Percentiles rank a stretch among this genome's conserved stretches.
Conservation (phyloP, 78 protist species). For the Cavenderia fasciculata region DNA sequence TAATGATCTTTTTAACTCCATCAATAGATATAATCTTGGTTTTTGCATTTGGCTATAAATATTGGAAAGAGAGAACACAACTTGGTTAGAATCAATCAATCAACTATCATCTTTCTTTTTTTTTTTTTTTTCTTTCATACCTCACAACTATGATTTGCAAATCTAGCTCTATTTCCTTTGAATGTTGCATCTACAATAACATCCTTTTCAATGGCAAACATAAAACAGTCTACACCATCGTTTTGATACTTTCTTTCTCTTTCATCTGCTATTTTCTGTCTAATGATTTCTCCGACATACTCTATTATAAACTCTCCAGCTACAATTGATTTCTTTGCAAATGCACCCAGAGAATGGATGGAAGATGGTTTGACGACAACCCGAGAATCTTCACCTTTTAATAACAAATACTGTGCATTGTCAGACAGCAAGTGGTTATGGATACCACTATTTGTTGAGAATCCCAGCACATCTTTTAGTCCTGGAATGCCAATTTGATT, state of each 20-base stretch:
- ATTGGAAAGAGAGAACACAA: background rate
- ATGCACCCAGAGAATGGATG: background rate
- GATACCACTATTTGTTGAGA: too few species aligned
- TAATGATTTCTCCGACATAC: constrained; percentile 92
- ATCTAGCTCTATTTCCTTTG: constrained; percentile 92
- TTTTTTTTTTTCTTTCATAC: too few species aligned
- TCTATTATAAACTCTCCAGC: constrained; percentile 91
- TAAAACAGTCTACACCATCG: constrained; percentile 83
- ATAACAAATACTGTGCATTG: too few species aligned
- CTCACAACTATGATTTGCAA: constrained; percentile 96
- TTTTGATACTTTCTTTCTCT: constrained; percentile 74
- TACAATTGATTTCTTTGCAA: background rate
- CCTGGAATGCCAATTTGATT: too few species aligned
- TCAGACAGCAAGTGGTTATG: too few species aligned
- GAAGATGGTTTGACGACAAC: background rate
- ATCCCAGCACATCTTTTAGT: too few species aligned
- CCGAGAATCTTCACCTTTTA: too few species aligned
- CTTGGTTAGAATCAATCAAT: background rate
- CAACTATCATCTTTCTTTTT: too few species aligned
- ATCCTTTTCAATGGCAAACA: constrained; percentile 85
- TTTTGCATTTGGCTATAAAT: constrained; percentile 84
- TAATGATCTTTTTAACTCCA: constrained; percentile 70
- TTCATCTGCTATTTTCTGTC: constrained; percentile 72
- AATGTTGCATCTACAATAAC: constrained; percentile 89
- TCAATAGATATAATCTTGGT: constrained; percentile 63